These are phyloP conservation scores for Podila epigama DNA, from an alignment of 192 early-diverging fungal genomes.

Conservation along the genomic window DNA sequence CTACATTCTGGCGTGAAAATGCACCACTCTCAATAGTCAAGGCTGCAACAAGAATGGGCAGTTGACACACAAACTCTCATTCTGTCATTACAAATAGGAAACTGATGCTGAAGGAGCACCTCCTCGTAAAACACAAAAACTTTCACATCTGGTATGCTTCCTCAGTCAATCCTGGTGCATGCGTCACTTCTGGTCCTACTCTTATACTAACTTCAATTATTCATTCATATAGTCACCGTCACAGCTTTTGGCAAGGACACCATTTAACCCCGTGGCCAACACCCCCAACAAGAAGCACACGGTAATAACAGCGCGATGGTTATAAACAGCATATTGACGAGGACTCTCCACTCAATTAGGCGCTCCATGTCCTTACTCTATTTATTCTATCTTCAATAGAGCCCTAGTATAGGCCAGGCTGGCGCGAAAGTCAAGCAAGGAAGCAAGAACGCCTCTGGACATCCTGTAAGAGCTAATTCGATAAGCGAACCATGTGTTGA, in stretches of 20 bases:
- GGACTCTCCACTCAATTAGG: neutral
- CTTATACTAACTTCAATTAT: neutral
- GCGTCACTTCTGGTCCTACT: too few relatives aligned
- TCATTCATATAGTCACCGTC: slow-evolving; percentile 14
- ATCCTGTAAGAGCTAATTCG: too few relatives aligned
- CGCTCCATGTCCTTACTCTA: too few relatives aligned
- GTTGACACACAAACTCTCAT: neutral
- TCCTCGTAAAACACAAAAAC: slow-evolving; percentile 39
- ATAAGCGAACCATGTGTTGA: too few relatives aligned
- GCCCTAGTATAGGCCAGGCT: too few relatives aligned
- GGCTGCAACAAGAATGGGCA: neutral
- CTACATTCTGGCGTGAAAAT: neutral
- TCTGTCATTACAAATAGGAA: slow-evolving; percentile 7
- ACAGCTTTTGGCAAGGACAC: slow-evolving; percentile 14
- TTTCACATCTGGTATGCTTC: slow-evolving; percentile 26
- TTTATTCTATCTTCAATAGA: too few relatives aligned
- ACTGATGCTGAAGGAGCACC: slow-evolving; percentile 31
- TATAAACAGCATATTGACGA: neutral
- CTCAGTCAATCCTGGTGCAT: too few relatives aligned
- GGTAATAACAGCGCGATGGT: neutral
- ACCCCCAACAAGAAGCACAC: slow-evolving; percentile 18
- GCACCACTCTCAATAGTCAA: neutral
- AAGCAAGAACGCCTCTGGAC: too few relatives aligned
- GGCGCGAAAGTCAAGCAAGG: too few relatives aligned
- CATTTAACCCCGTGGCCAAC: slow-evolving; percentile 31